Conservation (phyloP, 176 grass and related monocot species). For the Hordeum marinum region DNA sequence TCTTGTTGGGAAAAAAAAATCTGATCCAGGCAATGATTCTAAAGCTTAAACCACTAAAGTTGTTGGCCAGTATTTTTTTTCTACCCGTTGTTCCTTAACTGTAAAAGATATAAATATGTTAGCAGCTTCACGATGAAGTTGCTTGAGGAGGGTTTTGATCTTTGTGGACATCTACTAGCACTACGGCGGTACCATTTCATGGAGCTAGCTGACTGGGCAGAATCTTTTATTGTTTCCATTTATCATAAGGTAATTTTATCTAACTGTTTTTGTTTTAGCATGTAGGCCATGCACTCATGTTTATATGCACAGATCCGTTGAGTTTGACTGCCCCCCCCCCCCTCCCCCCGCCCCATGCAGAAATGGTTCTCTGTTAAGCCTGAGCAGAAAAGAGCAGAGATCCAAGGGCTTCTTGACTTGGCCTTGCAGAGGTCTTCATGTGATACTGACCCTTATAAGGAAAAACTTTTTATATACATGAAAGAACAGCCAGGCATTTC, state of each 20-base stretch:
- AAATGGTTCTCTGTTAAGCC: slow-evolving; percentile 63
- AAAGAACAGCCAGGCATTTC: slow-evolving; percentile 35
- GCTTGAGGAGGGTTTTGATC: slow-evolving; percentile 95
- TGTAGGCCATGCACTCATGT: not conserved
- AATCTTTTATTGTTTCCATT: slow-evolving; percentile 74
- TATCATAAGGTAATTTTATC: slow-evolving; percentile 53
- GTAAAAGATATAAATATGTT: slow-evolving; percentile 87
- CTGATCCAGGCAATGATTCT: not conserved
- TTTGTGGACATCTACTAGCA: slow-evolving; percentile 66
- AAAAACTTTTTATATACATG: slow-evolving; percentile 79
- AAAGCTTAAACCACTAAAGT: not conserved
- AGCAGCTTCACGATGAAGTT: slow-evolving; percentile 96
- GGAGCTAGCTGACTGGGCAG: slow-evolving; percentile 92
- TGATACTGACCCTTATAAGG: slow-evolving; percentile 75
- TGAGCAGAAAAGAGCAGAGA: slow-evolving; percentile 72
- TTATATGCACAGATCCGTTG: slow-evolving; percentile 15
- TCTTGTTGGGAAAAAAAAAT: not conserved
- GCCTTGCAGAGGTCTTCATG: slow-evolving; percentile 92
- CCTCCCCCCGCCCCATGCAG: slow-evolving; percentile 19
- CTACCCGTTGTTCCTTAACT: slow-evolving; percentile 33
- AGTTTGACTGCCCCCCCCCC: not conserved
- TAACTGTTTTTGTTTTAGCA: slow-evolving; percentile 4
- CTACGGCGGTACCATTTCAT: slow-evolving; percentile 93
- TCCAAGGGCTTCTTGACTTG: slow-evolving; percentile 85
- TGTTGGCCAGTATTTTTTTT: not conserved